Evolutionary conservation across 495 filamentous ascomycete species (phyloP).

Genomic region (Penicillium chermesinum): DNA sequence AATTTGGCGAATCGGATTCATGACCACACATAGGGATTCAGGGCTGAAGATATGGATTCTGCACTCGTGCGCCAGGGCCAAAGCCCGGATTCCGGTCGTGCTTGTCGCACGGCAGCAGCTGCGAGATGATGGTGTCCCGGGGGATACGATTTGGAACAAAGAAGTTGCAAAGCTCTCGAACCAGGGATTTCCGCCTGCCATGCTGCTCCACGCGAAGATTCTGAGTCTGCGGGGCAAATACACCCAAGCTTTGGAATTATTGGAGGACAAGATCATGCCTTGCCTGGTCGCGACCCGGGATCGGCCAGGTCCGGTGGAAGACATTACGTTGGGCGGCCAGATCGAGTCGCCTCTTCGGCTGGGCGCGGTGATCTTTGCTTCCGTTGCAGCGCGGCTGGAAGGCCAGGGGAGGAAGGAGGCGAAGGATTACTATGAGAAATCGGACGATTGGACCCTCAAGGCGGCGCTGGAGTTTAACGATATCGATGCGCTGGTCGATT

Average conservation of each 20-base stretch:
- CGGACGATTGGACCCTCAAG: slow-evolving; percentile 9
- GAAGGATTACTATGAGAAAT: slow-evolving; percentile 1
- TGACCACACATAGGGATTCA: background rate
- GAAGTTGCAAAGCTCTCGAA: slow-evolving; percentile 20
- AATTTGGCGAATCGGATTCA: slow-evolving; percentile 22
- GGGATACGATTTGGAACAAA: slow-evolving; percentile 9
- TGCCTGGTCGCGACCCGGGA: slow-evolving; percentile 12
- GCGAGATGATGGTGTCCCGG: background rate
- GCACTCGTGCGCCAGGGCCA: slow-evolving; percentile 23
- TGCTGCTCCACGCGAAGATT: slow-evolving; percentile 28
- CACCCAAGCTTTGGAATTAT: slow-evolving; percentile 17
- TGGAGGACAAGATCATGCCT: slow-evolving; percentile 22
- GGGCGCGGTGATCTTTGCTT: slow-evolving; percentile 20
- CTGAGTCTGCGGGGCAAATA: slow-evolving; percentile 18
- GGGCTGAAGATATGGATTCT: slow-evolving; percentile 20
- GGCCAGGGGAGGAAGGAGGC: background rate
- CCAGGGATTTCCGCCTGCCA: slow-evolving; percentile 24
- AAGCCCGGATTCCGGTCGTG: slow-evolving; percentile 10
- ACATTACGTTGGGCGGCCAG: slow-evolving; percentile 4
- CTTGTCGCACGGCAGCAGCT: slow-evolving; percentile 11
- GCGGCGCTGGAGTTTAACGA: slow-evolving; percentile 33
- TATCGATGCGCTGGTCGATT: slow-evolving; percentile 21
- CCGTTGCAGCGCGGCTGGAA: slow-evolving; percentile 1
- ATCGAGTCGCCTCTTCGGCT: slow-evolving; percentile 25
- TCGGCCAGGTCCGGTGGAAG: background rate